Conservation (phyloP, 148 eudicot genomes). For the Agrostemma githago region DNA sequence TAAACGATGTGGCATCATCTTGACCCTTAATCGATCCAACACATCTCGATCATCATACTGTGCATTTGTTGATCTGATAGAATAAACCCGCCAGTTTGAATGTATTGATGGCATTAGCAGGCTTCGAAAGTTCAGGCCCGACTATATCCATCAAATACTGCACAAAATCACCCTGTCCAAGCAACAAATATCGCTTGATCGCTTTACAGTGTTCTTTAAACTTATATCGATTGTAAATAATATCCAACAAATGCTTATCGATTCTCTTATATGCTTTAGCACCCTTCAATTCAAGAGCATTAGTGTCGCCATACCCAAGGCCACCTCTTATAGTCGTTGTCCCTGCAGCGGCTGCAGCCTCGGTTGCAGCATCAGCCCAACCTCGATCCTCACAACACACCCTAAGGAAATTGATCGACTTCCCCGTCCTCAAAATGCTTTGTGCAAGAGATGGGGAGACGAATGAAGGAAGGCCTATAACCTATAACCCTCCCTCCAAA, state of each 20-base stretch:
- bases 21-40: too few relatives aligned
- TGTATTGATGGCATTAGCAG: too few relatives aligned
- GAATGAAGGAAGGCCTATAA: too few relatives aligned
- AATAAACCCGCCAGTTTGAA: too few relatives aligned
- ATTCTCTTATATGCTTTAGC: constrained; percentile 88
- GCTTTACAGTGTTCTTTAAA: too few relatives aligned
- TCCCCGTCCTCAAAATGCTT: constrained; percentile 82
- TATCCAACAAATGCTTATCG: constrained; percentile 80
- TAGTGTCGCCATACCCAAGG: constrained; percentile 94
- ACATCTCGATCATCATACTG: too few relatives aligned
- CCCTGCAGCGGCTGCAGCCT: constrained; percentile 90
- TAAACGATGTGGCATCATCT: too few relatives aligned
- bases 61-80: too few relatives aligned
- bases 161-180: too few relatives aligned
- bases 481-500: constrained; percentile 92
- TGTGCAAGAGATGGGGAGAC: constrained; percentile 86
- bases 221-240: constrained; percentile 63
- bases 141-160: too few relatives aligned
- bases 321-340: constrained; percentile 82
- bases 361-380: constrained; percentile 94
- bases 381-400: constrained; percentile 93
- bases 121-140: too few relatives aligned
- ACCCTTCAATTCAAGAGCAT: constrained; percentile 85
- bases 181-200: too few relatives aligned
- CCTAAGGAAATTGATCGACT: constrained; percentile 88